Percentiles rank a stretch among this genome's conserved stretches.
Evolutionary conservation across 306 rosid genomes (phyloP).

Genomic region (Citrullus mucosospermus): DNA sequence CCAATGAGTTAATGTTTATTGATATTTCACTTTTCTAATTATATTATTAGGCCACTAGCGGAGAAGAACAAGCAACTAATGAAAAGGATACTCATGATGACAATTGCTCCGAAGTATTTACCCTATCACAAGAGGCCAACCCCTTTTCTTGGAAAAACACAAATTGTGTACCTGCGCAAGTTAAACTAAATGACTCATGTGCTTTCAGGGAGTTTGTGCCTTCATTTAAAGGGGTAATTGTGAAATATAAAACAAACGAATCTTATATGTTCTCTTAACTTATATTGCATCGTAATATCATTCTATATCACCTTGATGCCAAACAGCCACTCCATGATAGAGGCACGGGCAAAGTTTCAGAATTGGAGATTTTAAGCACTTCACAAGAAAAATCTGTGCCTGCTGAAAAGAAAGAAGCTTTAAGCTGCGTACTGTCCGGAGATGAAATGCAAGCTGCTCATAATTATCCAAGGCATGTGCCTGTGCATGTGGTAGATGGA

Average conservation of each 20-base stretch:
- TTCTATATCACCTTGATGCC: constrained; percentile 25
- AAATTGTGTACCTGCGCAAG: constrained; percentile 25
- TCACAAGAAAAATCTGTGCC: constrained; percentile 27
- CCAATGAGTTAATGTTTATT: neutral
- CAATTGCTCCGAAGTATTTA: constrained; percentile 34
- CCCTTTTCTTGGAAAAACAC: constrained; percentile 48
- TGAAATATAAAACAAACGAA: constrained; percentile 29
- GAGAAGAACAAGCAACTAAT: constrained; percentile 30
- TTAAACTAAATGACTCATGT: constrained; percentile 25
- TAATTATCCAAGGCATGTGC: constrained; percentile 76
- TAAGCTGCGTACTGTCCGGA: constrained; percentile 32
- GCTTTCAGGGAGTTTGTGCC: constrained; percentile 50
- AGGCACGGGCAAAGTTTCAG: constrained; percentile 30
- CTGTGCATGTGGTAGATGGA: constrained; percentile 82
- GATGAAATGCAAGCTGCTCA: constrained; percentile 62
- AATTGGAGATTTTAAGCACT: constrained; percentile 30
- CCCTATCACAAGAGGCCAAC: constrained; percentile 43
- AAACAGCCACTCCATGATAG: constrained; percentile 28
- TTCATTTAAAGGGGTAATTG: constrained; percentile 33
- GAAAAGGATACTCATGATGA: constrained; percentile 40
- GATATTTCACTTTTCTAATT: constrained; percentile 11
- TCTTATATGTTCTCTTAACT: constrained; percentile 36
- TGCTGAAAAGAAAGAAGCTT: constrained; percentile 38
- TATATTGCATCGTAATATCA: constrained; percentile 24
- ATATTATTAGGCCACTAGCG: constrained; percentile 31